These are phyloP conservation scores for Rhipidocladum racemiflorum DNA, from an alignment of 176 grass and related monocot species.

Conservation along the genomic window DNA sequence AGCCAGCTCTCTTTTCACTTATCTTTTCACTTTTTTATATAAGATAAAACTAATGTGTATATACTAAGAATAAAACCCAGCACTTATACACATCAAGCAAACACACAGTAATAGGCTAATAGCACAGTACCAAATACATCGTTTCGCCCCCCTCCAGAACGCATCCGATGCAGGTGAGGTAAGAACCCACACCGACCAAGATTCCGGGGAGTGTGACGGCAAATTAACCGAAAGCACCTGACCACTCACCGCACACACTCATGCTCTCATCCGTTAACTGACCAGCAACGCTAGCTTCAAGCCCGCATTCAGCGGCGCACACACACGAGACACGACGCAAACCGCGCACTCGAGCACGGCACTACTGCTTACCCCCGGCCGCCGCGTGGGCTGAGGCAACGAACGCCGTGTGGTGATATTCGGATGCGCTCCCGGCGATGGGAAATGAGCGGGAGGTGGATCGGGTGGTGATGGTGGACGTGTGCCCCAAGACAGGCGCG, in stretches of 20 bases:
- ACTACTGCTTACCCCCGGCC: background rate
- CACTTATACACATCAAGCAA: too few species aligned
- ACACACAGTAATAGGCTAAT: too few species aligned
- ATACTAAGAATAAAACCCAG: too few species aligned
- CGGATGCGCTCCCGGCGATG: background rate
- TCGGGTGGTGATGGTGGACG: slow-evolving; percentile 4
- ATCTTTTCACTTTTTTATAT: too few species aligned
- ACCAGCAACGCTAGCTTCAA: too few species aligned
- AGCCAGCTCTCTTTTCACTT: too few species aligned
- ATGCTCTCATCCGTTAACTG: too few species aligned
- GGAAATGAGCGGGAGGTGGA: background rate
- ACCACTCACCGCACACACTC: background rate
- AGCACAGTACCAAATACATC: too few species aligned
- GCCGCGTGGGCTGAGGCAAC: background rate
- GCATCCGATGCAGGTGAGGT: background rate
- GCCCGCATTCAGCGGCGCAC: background rate
- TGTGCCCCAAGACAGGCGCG: background rate
- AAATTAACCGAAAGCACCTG: background rate
- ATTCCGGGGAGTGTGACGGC: background rate
- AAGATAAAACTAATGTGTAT: too few species aligned
- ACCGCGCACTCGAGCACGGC: too few species aligned
- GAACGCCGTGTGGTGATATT: background rate
- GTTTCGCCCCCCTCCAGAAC: too few species aligned
- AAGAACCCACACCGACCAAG: background rate
- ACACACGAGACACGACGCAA: background rate